Evolutionary conservation across 225 moss, liverwort and hornwort species (phyloP).

Genomic region (Neckera pumila): DNA sequence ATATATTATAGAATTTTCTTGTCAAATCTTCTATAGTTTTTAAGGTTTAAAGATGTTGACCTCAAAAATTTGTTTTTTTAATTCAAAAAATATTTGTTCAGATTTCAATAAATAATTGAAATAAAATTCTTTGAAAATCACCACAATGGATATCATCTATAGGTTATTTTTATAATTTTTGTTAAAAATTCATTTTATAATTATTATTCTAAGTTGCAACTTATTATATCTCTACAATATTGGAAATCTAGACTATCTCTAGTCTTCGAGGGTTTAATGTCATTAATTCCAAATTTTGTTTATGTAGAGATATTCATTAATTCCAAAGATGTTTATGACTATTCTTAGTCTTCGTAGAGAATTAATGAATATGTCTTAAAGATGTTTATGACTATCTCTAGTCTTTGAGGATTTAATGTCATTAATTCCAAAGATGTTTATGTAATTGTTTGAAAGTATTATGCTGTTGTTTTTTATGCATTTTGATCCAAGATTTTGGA

Average conservation of each 20-base stretch:
- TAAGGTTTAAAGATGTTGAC: neutral
- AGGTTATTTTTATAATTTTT: neutral
- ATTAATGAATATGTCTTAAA: too few species aligned
- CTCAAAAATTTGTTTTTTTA: too few species aligned
- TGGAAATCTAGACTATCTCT: rapidly evolving
- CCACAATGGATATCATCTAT: neutral
- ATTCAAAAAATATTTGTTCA: neutral
- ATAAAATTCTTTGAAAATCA: neutral
- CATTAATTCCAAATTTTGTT: too few species aligned
- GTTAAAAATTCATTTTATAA: neutral
- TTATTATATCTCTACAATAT: neutral
- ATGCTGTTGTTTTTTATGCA: neutral
- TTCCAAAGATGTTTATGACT: neutral
- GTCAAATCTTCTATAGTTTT: neutral
- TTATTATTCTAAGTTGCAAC: neutral
- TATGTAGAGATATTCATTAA: rapidly evolving
- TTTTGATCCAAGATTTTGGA: neutral
- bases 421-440: neutral
- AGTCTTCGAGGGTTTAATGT: rapidly evolving
- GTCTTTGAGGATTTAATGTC: rapidly evolving
- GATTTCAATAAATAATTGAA: neutral
- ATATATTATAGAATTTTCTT: neutral
- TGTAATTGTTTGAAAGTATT: rapidly evolving
- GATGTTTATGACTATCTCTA: rapidly evolving
- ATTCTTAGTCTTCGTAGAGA: too few species aligned